A percentile compares a stretch with the other conserved stretches of the same genome.
Evolutionary conservation across 371 early-diverging fungal genomes (phyloP).

Genomic region (Sporodiniella umbellata): DNA sequence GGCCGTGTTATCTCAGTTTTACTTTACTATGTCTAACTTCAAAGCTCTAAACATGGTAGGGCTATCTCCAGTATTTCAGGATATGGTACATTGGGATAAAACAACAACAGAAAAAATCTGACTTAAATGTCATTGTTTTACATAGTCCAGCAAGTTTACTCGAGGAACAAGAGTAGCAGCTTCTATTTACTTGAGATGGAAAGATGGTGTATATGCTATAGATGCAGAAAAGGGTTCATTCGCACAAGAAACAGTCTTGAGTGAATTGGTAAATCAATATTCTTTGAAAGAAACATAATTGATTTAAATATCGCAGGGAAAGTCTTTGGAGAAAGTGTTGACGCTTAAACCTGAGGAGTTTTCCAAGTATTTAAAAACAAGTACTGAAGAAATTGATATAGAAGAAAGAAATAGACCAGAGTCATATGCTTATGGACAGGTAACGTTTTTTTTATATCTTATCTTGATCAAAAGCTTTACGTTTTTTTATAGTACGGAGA

Average conservation of each 20-base stretch:
- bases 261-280: slow-evolving; percentile 60
- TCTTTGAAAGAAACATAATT: background rate
- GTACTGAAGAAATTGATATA: slow-evolving; percentile 32
- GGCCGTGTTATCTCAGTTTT: slow-evolving; percentile 71
- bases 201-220: slow-evolving; percentile 78
- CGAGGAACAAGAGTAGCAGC: slow-evolving; percentile 57
- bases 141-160: slow-evolving; percentile 56
- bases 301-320: slow-evolving; percentile 54
- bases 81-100: slow-evolving; percentile 38
- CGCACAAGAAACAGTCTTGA: slow-evolving; percentile 60
- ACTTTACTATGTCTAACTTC: slow-evolving; percentile 70
- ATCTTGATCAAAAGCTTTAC: no score
- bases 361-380: slow-evolving; percentile 58
- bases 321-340: slow-evolving; percentile 82
- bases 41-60: slow-evolving; percentile 57
- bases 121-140: background rate
- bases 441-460: slow-evolving; percentile 4
- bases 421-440: slow-evolving; percentile 49
- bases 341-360: slow-evolving; percentile 68
- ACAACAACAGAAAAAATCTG: background rate
- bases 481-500: slow-evolving; percentile 39
- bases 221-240: slow-evolving; percentile 82
- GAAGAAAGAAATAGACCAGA: slow-evolving; percentile 46
- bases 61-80: slow-evolving; percentile 60
- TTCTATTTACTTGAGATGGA: slow-evolving; percentile 58